Evolutionary conservation across 805 yeast species (phyloP), one percentile per base, ranked within the genome.

Genomic region (Ogataea parapolymorpha): DNA sequence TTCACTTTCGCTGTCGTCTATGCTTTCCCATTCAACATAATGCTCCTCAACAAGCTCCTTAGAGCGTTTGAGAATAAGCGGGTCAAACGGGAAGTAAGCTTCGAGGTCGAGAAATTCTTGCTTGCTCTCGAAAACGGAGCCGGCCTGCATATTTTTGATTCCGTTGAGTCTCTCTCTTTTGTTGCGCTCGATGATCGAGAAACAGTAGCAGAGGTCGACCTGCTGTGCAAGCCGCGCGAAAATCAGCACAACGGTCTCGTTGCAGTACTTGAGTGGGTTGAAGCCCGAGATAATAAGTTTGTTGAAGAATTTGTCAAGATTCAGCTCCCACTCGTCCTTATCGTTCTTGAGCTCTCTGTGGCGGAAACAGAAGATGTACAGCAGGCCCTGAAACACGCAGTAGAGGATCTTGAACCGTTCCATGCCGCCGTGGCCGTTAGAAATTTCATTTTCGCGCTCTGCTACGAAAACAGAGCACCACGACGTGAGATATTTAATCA

Each of bases 41-140:
- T 73, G 71, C 5, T 65, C 70, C 24, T 72, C 67, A 41, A 93
- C 65, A 25, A 78, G 59, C 28, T 65, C 61, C 53, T 80, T 78
- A 35, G 86, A 75, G 9, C 64, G 64, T 32, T 81, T 83, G 48
- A 91, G 72, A 37, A 85, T 77, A 46, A 93, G 64, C 1, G 99
- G 99, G 67, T 91, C 98, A 60, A 86, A 91, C 10, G 99, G 99
- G 64, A 91, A 91, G 60, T 88, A 91, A n/a, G 93, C 89, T 60
- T 90, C 96, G 38, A 91, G 70, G 55, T 88, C 95, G 50, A 85
- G 74, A 56, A 86, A 88, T 56, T 89, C 96, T 57, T 85, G 90
- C 55, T 81, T 81, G 38, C 62, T 58, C 45, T 57, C 63, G 39
- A 58, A 58, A 35, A 34, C 35, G 25, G 53, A 45, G 2, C 41